Evolutionary conservation across 2,329 filamentous ascomycete species (phyloP), one percentile per base, ranked within the genome.

Genomic region (Alternaria panax): DNA sequence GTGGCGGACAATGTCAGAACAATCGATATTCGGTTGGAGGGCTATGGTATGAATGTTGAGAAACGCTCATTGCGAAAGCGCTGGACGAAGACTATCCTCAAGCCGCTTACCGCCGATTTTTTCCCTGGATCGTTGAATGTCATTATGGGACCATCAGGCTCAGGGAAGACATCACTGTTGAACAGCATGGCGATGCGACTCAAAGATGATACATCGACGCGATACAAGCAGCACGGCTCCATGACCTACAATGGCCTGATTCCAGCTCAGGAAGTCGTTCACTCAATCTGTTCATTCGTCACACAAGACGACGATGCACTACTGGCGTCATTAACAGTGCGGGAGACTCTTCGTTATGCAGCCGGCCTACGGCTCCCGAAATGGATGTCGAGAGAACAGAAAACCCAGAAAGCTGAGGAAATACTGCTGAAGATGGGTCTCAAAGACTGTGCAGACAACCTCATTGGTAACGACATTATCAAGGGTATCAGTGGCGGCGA

Each of bases 401-500:
- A 92, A 76, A 77, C 84, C 58, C 83, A 83, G 18, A 84, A 88
- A 2, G 90, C 90, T 0, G 90, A 93, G 66, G 88, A 91, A 16
- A 86, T 92, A 0, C 78, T 93, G 2, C 74, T 90, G 16, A 92
- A 92, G 71, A 88, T 93, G 85, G 91, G 91, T 0, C 77, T 93
- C 4, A 92, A 92, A 68, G 90, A 93, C 65, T 93, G 90, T 64
- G 91, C 90, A 1, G 87, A 92, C 69, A 92, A 90, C 53, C 75
- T 92, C 0, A 85, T 93, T 8, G 91, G 91, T 2, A 89, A 85
- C 57, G 89, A 91, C 8, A 76, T 91, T 4, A 83, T 91, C 65
- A 93, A 93, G 73, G 90, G 91, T 0, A 92, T 93, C 28, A 92
- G 89, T 8, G 91, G 91, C 2, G 91, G 91, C 18, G 90, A 93